Percentiles rank a stretch among this genome's conserved stretches.
Evolutionary conservation across 2,329 filamentous ascomycete genomes (phyloP).

Genomic region (Bipolaris bicolor): DNA sequence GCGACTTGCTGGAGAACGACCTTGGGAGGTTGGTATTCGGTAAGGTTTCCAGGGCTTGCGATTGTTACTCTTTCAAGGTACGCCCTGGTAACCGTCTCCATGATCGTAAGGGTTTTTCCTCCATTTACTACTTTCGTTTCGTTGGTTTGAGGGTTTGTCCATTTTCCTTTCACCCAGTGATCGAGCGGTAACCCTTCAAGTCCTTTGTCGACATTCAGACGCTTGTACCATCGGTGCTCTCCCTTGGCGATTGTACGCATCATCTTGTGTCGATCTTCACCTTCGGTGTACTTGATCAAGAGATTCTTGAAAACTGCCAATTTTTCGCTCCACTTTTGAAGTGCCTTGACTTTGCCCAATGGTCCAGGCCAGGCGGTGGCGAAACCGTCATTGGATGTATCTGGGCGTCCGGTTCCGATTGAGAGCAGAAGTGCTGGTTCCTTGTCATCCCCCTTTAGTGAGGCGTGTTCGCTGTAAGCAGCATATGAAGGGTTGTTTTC

Average conservation of each 20-base stretch:
- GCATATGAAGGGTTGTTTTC: conserved; percentile 59
- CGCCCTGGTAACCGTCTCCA: conserved; percentile 52
- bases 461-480: conserved; percentile 56
- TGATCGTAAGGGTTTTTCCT: conserved; percentile 52
- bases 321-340: conserved; percentile 56
- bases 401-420: conserved; percentile 56
- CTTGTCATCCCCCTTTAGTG: conserved; percentile 52
- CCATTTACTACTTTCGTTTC: conserved; percentile 46
- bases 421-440: conserved; percentile 55
- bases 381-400: conserved; percentile 55
- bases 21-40: conserved; percentile 54
- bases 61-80: conserved; percentile 49
- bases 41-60: conserved; percentile 45
- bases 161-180: conserved; percentile 54
- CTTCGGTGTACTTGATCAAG: conserved; percentile 60
- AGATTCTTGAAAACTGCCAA: conserved; percentile 58
- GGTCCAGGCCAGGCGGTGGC: conserved; percentile 55
- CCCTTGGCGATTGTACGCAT: conserved; percentile 56
- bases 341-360: conserved; percentile 49
- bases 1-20: conserved; percentile 55
- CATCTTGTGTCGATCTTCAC: conserved; percentile 55
- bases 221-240: conserved; percentile 59
- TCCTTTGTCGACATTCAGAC: conserved; percentile 55
- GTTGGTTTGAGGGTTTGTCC: conserved; percentile 43
- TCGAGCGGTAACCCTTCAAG: conserved; percentile 56